Evolutionary conservation across 805 yeast species (phyloP).

Genomic region (Lipomyces chichibuensis): DNA sequence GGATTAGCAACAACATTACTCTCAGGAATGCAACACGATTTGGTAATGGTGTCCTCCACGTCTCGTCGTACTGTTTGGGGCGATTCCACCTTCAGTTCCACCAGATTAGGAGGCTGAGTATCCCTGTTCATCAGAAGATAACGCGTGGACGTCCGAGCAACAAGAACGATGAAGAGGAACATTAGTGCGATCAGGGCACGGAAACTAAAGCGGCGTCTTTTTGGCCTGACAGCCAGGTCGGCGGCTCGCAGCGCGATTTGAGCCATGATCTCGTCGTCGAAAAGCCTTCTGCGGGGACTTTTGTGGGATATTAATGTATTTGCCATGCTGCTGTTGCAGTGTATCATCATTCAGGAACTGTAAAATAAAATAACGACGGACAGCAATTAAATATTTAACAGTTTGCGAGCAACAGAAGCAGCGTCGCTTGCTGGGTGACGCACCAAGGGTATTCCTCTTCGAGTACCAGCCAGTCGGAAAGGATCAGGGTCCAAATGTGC

Average conservation of each 20-base stretch:
- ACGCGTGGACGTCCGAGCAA: background rate
- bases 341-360: background rate
- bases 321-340: background rate
- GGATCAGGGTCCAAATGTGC: background rate
- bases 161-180: background rate
- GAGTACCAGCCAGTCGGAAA: background rate
- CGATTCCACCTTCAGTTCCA: background rate
- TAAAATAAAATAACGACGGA: background rate
- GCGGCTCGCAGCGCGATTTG: background rate
- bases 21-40: background rate
- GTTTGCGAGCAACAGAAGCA: background rate
- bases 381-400: background rate
- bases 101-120: background rate
- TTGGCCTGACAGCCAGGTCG: background rate
- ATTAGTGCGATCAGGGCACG: background rate
- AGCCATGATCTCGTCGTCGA: background rate
- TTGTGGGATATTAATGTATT: background rate
- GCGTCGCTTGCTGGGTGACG: background rate
- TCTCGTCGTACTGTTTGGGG: background rate
- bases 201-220: background rate
- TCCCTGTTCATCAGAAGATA: background rate
- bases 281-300: background rate
- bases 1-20: background rate
- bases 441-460: background rate
- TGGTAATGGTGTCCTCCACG: background rate